A percentile compares a stretch with the other conserved stretches of the same genome.
Evolutionary conservation across 805 yeast species (phyloP).

Genomic region (Saccharomycopsis schoenii): DNA sequence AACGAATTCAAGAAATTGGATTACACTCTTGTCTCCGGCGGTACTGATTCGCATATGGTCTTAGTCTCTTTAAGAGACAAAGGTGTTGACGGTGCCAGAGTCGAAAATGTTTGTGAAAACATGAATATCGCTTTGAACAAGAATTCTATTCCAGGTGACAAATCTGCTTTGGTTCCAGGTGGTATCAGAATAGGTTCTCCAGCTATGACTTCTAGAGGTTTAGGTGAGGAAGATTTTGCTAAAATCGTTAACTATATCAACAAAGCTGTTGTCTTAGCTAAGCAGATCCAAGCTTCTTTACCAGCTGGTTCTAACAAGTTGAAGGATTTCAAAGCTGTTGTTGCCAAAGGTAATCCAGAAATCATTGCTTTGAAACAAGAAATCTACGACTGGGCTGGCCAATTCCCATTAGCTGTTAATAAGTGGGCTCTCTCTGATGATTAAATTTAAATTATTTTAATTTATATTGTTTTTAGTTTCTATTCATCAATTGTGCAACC

Average conservation of each 20-base stretch:
- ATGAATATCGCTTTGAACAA: conserved; percentile 92
- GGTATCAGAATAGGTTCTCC: conserved; percentile 97
- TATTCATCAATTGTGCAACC: neutral
- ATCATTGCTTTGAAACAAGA: conserved; percentile 62
- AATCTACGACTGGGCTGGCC: conserved; percentile 85
- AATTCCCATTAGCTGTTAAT: conserved; percentile 55
- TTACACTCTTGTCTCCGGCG: conserved; percentile 71
- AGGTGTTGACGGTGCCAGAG: conserved; percentile 88
- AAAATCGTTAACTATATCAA: conserved; percentile 75
- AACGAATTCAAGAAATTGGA: conserved; percentile 54
- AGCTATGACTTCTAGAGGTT: conserved; percentile 97
- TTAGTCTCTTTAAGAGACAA: conserved; percentile 71
- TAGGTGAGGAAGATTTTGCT: conserved; percentile 66
- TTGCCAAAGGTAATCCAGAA: conserved; percentile 62
- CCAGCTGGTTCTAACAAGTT: conserved; percentile 92
- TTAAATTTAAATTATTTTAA: neutral
- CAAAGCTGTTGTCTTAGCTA: conserved; percentile 63
- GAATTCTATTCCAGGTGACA: conserved; percentile 94
- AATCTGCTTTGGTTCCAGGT: conserved; percentile 90
- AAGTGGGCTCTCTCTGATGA: conserved; percentile 17
- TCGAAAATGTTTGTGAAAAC: conserved; percentile 81
- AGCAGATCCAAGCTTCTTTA: conserved; percentile 58
- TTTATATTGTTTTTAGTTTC: neutral
- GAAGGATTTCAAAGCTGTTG: conserved; percentile 87
- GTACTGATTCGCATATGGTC: conserved; percentile 92